Conservation (phyloP, 2,329 filamentous ascomycete species). For the Mycosphaerella sp. region DNA sequence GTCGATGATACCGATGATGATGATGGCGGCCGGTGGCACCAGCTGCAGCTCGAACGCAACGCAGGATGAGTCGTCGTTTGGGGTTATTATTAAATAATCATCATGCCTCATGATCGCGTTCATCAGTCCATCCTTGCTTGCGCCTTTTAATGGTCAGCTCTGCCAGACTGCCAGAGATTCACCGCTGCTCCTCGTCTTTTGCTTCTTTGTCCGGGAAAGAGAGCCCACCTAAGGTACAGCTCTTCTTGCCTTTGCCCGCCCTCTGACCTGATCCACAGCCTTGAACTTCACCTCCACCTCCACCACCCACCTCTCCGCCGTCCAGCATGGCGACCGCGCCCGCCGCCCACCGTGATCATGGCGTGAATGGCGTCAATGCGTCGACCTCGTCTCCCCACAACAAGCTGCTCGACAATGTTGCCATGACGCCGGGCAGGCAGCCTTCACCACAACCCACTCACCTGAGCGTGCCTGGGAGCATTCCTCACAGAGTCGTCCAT, state of each 20-base stretch:
- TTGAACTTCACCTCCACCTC: neutral
- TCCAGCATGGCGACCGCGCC: constrained; percentile 16
- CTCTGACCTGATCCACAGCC: neutral
- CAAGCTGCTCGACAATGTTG: constrained; percentile 53
- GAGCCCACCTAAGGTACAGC: neutral
- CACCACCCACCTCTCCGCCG: neutral
- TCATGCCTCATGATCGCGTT: neutral
- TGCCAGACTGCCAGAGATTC: neutral
- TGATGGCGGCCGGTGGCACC: too few relatives aligned
- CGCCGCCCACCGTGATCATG: constrained; percentile 4
- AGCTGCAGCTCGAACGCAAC: too few relatives aligned
- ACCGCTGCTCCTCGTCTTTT: constrained; percentile 1
- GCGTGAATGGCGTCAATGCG: constrained; percentile 9
- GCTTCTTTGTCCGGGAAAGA: neutral
- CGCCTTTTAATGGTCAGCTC: neutral
- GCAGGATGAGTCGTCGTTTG: too few relatives aligned
- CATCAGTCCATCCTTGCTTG: neutral
- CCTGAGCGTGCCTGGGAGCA: constrained; percentile 60
- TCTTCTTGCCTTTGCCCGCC: neutral
- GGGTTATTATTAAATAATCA: too few relatives aligned
- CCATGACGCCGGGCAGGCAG: constrained; percentile 52
- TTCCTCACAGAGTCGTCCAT: constrained; percentile 57
- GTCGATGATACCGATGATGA: too few relatives aligned
- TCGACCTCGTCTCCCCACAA: constrained; percentile 35
- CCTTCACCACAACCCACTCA: constrained; percentile 87